These are phyloP conservation scores for Pseudopyrenochaeta lycopersici DNA, from an alignment of 2,329 filamentous ascomycete genomes.

Conservation along the genomic window DNA sequence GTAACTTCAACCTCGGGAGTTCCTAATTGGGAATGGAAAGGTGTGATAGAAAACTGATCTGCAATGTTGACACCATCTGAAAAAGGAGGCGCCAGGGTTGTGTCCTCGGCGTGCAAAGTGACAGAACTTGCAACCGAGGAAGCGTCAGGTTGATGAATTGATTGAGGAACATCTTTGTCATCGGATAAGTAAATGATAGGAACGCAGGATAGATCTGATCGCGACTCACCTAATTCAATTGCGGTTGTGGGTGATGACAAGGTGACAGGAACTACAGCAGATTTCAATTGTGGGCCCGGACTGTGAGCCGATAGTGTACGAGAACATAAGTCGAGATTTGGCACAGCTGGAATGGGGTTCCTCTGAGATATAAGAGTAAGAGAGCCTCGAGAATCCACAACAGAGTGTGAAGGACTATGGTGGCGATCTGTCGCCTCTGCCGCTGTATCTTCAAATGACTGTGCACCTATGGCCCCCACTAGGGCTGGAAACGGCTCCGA, in stretches of 20 bases:
- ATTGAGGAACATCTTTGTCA: not conserved
- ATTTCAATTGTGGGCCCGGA: not conserved
- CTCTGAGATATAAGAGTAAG: constrained; percentile 12
- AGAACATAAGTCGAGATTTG: not conserved
- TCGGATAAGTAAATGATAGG: not conserved
- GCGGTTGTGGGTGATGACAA: not conserved
- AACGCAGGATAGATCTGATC: not conserved
- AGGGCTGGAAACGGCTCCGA: not conserved
- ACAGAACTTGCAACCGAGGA: constrained; percentile 9
- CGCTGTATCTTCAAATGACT: constrained; percentile 7
- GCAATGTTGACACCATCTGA: constrained; percentile 3
- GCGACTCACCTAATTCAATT: constrained; percentile 5
- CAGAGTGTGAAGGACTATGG: not conserved
- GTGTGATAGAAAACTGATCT: constrained; percentile 5
- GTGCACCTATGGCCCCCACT: constrained; percentile 9
- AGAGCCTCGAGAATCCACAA: not conserved
- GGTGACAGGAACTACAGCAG: not conserved
- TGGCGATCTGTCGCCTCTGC: not conserved
- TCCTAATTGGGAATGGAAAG: not conserved
- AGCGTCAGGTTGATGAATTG: not conserved
- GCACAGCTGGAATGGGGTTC: constrained; percentile 2
- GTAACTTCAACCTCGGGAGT: not conserved
- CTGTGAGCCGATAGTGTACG: constrained; percentile 4
- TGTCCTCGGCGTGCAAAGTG: constrained; percentile 8
- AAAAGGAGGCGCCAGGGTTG: not conserved